phyloP scores from a whole-genome alignment of 768 basidiomycete genomes.

The Aureoboletus auriporus region DNA sequence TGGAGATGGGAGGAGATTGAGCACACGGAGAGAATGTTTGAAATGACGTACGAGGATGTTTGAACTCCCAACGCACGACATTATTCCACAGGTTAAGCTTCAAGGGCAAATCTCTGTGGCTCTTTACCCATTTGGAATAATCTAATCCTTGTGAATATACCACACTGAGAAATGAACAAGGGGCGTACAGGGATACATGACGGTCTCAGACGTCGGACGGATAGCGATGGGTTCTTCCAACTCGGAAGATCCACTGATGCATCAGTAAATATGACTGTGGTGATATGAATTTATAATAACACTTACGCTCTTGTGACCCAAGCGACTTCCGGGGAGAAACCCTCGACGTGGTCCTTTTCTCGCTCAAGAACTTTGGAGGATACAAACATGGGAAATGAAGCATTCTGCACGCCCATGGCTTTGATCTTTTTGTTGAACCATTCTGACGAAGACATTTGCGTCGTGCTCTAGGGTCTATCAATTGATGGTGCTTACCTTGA shows the following conservation, averaged over 20 bases:
- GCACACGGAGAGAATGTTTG: not conserved
- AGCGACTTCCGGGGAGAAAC: conserved; percentile 99
- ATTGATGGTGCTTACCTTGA: conserved; percentile 53
- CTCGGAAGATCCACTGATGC: conserved; percentile 76
- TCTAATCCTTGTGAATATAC: conserved; percentile 42
- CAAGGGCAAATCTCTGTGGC: conserved; percentile 93
- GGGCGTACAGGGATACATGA: conserved; percentile 94
- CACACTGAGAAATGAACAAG: not conserved
- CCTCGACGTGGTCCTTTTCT: conserved; percentile 98
- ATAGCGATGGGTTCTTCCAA: conserved; percentile 97
- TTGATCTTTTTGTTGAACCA: conserved; percentile 96
- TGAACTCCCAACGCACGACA: conserved; percentile 99
- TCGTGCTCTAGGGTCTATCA: not conserved
- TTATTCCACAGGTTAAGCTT: conserved; percentile 99
- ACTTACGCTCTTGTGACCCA: conserved; percentile 97
- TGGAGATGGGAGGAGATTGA: conserved; percentile 32
- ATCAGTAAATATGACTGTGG: not conserved
- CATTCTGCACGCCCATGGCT: conserved; percentile 92
- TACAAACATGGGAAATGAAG: conserved; percentile 99
- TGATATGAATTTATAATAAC: not conserved
- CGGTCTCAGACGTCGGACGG: conserved; percentile 96
- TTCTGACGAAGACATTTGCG: conserved; percentile 37
- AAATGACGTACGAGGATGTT: conserved; percentile 78
- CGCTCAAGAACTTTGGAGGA: conserved; percentile 88
- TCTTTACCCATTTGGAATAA: conserved; percentile 98